Conservation (phyloP, 352 stramenopile genomes). For the Pythium rhizo-oryzae region DNA sequence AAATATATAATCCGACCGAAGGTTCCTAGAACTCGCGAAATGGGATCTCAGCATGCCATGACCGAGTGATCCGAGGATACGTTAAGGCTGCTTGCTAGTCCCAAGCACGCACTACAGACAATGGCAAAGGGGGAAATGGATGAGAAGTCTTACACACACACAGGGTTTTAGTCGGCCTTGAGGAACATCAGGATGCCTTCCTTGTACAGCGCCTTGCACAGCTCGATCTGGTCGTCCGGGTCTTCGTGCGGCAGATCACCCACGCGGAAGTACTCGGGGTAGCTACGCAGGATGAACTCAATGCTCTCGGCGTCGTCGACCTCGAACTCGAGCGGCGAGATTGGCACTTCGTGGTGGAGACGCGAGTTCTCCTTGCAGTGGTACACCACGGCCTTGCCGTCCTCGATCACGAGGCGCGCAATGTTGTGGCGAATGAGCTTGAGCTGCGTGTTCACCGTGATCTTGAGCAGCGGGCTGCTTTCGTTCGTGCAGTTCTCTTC, state of each 20-base stretch:
- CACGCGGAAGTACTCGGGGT: conserved; percentile 77
- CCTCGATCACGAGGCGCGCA: conserved; percentile 73
- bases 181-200: conserved; percentile 80
- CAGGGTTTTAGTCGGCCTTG: conserved; percentile 42
- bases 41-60: no score
- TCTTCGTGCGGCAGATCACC: conserved; percentile 79
- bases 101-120: no score
- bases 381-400: conserved; percentile 76
- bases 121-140: no score
- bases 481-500: conserved; percentile 83
- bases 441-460: conserved; percentile 78
- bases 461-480: conserved; percentile 77
- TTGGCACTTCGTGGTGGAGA: conserved; percentile 67
- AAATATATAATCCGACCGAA: no score
- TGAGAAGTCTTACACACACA: no score
- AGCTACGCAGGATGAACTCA: conserved; percentile 75
- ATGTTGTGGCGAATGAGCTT: conserved; percentile 72
- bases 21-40: no score
- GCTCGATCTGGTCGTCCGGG: conserved; percentile 67
- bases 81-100: no score
- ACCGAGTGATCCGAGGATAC: no score
- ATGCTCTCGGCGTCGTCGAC: conserved; percentile 82
- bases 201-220: conserved; percentile 72
- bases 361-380: conserved; percentile 83
- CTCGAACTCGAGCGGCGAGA: conserved; percentile 79